Evolutionary conservation across 2,329 filamentous ascomycete genomes (phyloP).

Genomic region (Myrmaecium sp.): DNA sequence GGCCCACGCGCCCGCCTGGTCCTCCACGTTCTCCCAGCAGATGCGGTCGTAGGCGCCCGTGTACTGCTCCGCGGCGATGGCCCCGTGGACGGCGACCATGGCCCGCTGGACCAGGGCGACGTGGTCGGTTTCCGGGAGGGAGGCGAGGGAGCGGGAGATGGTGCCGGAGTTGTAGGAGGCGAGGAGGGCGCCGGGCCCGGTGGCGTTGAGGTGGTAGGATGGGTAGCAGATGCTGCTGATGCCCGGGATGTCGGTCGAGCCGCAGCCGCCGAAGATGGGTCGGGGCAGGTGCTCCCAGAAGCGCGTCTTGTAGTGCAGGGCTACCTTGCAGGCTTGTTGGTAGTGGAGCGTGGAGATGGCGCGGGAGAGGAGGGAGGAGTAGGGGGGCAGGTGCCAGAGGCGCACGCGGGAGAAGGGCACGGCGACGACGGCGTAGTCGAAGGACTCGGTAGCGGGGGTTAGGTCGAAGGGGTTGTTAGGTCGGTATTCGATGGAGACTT

Average conservation of each 20-base stretch:
- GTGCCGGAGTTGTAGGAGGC: slow-evolving; percentile 39
- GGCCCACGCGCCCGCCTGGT: slow-evolving; percentile 46
- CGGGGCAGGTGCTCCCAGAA: slow-evolving; percentile 38
- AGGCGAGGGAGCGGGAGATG: slow-evolving; percentile 27
- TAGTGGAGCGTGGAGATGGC: slow-evolving; percentile 35
- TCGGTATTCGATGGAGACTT: slow-evolving; percentile 43
- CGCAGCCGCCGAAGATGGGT: slow-evolving; percentile 49
- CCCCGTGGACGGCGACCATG: slow-evolving; percentile 51
- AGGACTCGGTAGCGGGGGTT: slow-evolving; percentile 30
- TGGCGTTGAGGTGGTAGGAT: slow-evolving; percentile 47
- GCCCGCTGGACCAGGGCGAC: slow-evolving; percentile 45
- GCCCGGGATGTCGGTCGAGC: slow-evolving; percentile 41
- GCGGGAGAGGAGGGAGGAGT: slow-evolving; percentile 31
- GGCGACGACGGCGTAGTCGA: slow-evolving; percentile 51
- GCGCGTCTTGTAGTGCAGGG: slow-evolving; percentile 50
- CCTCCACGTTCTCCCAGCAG: slow-evolving; percentile 48
- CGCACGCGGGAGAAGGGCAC: slow-evolving; percentile 48
- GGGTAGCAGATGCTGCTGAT: slow-evolving; percentile 51
- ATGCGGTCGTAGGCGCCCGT: slow-evolving; percentile 48
- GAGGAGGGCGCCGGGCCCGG: slow-evolving; percentile 44
- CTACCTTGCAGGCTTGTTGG: slow-evolving; percentile 37
- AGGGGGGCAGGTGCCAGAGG: slow-evolving; percentile 41
- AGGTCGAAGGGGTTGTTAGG: slow-evolving; percentile 26
- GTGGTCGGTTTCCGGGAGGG: slow-evolving; percentile 41
- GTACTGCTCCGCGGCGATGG: slow-evolving; percentile 41